Evolutionary conservation across 176 grass and related monocot genomes (phyloP).

Genomic region (Avena insularis): DNA sequence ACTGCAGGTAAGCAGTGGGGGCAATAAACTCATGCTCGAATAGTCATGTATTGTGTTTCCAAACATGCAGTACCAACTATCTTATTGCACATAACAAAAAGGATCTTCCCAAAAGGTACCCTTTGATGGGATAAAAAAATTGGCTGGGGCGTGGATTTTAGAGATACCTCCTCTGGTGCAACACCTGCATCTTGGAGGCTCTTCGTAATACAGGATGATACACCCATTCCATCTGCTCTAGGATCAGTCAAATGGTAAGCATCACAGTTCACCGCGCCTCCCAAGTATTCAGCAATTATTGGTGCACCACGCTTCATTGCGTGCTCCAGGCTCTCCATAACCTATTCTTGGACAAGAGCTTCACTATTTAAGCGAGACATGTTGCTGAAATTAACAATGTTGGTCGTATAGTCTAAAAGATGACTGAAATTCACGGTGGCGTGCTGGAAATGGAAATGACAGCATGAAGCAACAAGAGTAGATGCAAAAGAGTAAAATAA

Average conservation of each 20-base stretch:
- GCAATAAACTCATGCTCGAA: background rate
- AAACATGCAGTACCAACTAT: background rate
- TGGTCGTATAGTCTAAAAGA: background rate
- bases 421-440: background rate
- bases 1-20: background rate
- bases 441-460: background rate
- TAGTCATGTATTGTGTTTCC: background rate
- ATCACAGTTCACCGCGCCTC: constrained; percentile 73
- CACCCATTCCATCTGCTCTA: constrained; percentile 63
- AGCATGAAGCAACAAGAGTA: background rate
- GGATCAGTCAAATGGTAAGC: constrained; percentile 80
- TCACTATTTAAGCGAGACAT: constrained; percentile 17
- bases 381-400: no score
- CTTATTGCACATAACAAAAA: background rate
- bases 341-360: constrained; percentile 45
- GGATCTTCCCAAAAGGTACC: background rate
- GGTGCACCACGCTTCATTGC: constrained; percentile 65
- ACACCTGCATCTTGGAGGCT: constrained; percentile 68
- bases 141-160: background rate
- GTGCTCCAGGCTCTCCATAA: constrained; percentile 71
- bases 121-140: background rate
- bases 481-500: background rate
- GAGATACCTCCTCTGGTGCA: constrained; percentile 68
- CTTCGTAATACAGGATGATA: constrained; percentile 62
- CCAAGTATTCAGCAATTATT: constrained; percentile 72